These are phyloP conservation scores for Mollisia scopiformis DNA, from an alignment of 2,329 filamentous ascomycete genomes.

Conservation along the genomic window DNA sequence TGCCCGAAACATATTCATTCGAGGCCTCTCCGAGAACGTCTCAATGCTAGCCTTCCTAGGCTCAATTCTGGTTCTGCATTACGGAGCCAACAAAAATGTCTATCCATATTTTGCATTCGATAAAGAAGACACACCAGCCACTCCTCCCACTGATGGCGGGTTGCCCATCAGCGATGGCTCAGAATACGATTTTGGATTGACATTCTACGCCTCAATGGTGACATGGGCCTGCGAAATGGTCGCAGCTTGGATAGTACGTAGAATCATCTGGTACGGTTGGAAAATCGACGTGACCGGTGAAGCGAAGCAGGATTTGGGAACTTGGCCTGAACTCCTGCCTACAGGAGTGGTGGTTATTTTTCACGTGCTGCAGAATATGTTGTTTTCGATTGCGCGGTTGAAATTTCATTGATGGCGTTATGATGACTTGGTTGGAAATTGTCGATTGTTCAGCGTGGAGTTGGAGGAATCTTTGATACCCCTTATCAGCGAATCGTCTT, in stretches of 20 bases:
- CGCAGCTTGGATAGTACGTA: conserved; percentile 61
- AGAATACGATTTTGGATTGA: conserved; percentile 63
- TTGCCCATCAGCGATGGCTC: conserved; percentile 35
- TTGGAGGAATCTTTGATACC: conserved; percentile 17
- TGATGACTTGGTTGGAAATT: conserved; percentile 6
- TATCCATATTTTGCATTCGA: conserved; percentile 74
- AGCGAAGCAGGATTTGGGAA: conserved; percentile 64
- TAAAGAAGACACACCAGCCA: conserved; percentile 26
- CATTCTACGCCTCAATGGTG: conserved; percentile 63
- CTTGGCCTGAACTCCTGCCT: conserved; percentile 69
- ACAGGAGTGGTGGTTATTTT: conserved; percentile 68
- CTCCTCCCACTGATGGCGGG: not conserved
- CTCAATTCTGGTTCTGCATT: conserved; percentile 67
- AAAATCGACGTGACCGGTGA: conserved; percentile 65
- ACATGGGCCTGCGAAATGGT: conserved; percentile 70
- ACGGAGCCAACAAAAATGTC: conserved; percentile 67
- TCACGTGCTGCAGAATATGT: conserved; percentile 73
- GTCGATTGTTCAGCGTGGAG: conserved; percentile 14
- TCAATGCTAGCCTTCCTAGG: conserved; percentile 71
- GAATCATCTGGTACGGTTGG: conserved; percentile 61
- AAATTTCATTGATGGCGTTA: conserved; percentile 48
- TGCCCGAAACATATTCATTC: conserved; percentile 68
- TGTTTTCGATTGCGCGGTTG: conserved; percentile 69
- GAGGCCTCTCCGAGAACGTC: conserved; percentile 67
- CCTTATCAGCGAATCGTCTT: conserved; percentile 2